Base-by-base conservation (phyloP, 805 yeast genomes). In the Saturnispora silvae region DNA sequence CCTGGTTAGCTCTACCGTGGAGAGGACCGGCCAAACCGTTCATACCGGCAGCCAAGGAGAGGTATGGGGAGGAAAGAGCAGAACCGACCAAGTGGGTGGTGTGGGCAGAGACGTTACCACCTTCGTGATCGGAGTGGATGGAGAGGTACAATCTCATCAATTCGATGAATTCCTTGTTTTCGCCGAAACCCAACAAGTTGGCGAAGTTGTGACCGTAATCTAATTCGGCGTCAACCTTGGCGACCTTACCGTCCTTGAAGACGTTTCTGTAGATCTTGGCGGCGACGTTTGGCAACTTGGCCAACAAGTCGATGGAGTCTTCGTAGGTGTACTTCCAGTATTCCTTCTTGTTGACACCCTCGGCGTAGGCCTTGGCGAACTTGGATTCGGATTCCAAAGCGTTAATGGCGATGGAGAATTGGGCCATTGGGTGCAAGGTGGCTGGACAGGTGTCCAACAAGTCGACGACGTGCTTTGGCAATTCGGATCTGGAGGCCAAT, bases 1-100 rank as follows among this genome's bases (percentile, higher is more conserved):
- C 92, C 68, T 81, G 92, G 69, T 78, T 78, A 40, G 92, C 92
- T 64, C 84, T 77, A 45, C 92, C 92, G 61, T 81, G 92, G 53
- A 81, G 70, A 46, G 92, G 92, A 60, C 92, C 92, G 40, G 92
- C 92, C 49, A 81, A 68, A 61, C 92, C 92, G 63, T 79, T 77
- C 60, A 81, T 59, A 62, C 92, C 92, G 34, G 92, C 87, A 40
- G 92, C 78, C 42, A 77, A 66, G 28, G 87, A 77, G 45, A 81
- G 65, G 69, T 66, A 81, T 52, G 92, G 89, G 31, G 83, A 77
- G 22, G 84, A 73, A 46, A 81, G 67, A 30, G 92, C 87, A 9
- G 87, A 79, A 51, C 92, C 92, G 45, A 81, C 92, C 56, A 81
- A 65, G 63, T 81, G 89, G 41, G 92, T 81, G 47, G 92, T 76